phyloP scores from a whole-genome alignment of 768 basidiomycete species.

The Tylopilus rubrobrunneus region DNA sequence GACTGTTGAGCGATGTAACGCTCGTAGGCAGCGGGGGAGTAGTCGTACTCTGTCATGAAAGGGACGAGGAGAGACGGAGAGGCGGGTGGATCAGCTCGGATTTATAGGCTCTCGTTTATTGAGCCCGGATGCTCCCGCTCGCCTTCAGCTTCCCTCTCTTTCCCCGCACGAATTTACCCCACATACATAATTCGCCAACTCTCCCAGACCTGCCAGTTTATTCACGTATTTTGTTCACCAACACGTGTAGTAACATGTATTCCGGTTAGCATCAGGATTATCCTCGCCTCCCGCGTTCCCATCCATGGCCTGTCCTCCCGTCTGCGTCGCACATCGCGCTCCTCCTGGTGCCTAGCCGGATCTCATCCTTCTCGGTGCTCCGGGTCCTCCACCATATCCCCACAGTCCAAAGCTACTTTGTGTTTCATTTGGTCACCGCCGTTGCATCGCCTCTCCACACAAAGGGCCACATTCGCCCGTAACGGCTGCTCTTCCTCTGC shows the following conservation, averaged over 20 bases:
- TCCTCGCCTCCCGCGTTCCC: not conserved
- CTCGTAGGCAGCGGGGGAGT: conserved; percentile 51
- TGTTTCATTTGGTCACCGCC: not conserved
- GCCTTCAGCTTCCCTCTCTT: conserved; percentile 3
- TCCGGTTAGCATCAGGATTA: not conserved
- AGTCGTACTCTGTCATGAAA: conserved; percentile 60
- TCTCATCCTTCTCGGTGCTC: not conserved
- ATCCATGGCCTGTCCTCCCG: not conserved
- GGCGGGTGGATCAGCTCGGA: not conserved
- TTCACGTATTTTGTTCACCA: not conserved
- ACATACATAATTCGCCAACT: not conserved
- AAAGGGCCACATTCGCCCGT: not conserved
- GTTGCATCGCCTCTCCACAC: not conserved
- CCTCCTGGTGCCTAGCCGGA: conserved; percentile 8
- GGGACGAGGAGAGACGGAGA: not conserved
- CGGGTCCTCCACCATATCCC: conserved; percentile 10
- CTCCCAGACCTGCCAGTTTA: not conserved
- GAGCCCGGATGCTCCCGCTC: not conserved
- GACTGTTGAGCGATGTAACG: conserved; percentile 43
- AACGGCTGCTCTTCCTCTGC: not conserved
- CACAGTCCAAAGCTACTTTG: not conserved
- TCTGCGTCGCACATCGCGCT: conserved; percentile 3
- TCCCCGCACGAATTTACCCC: conserved; percentile 27
- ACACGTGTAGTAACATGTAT: too few relatives aligned
- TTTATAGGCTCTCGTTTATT: not conserved